Conservation (phyloP, 768 basidiomycete genomes). For the Hypholoma sublateritium region DNA sequence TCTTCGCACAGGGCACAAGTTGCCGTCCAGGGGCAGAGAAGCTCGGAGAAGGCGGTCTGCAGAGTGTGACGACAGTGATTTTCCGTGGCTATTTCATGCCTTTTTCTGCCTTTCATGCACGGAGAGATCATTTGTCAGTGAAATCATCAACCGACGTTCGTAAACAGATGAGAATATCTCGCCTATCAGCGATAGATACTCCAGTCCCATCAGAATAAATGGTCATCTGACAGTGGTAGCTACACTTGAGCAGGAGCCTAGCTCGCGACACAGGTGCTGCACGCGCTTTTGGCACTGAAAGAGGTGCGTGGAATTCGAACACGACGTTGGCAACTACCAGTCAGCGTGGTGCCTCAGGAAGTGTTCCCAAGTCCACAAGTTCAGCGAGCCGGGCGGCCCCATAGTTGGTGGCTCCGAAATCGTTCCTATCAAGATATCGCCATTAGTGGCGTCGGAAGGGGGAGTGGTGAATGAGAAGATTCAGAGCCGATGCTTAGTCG, state of each 20-base stretch:
- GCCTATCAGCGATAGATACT: constrained; percentile 1
- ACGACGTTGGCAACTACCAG: too few relatives aligned
- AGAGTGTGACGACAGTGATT: not conserved
- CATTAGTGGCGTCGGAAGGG: too few relatives aligned
- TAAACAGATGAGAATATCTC: not conserved
- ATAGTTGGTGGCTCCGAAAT: too few relatives aligned
- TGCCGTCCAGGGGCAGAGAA: not conserved
- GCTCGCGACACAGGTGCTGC: not conserved
- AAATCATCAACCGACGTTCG: not conserved
- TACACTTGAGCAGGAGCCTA: too few relatives aligned
- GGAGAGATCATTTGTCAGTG: constrained; percentile 1
- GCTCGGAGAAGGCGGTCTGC: too few relatives aligned
- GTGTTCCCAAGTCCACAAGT: too few relatives aligned
- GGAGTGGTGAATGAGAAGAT: too few relatives aligned
- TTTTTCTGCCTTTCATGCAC: not conserved
- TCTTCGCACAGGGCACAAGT: not conserved
- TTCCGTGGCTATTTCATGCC: not conserved
- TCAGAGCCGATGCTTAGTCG: too few relatives aligned
- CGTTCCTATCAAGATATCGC: too few relatives aligned
- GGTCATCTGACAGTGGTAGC: not conserved
- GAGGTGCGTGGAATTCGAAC: too few relatives aligned
- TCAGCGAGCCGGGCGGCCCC: too few relatives aligned
- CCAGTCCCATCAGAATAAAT: constrained; percentile 1
- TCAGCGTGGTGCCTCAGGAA: too few relatives aligned
- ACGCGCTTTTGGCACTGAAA: not conserved